Percentiles rank a stretch among this genome's conserved stretches.
Conservation (phyloP, 805 yeast genomes). For the Blastobotrys attinorum region DNA sequence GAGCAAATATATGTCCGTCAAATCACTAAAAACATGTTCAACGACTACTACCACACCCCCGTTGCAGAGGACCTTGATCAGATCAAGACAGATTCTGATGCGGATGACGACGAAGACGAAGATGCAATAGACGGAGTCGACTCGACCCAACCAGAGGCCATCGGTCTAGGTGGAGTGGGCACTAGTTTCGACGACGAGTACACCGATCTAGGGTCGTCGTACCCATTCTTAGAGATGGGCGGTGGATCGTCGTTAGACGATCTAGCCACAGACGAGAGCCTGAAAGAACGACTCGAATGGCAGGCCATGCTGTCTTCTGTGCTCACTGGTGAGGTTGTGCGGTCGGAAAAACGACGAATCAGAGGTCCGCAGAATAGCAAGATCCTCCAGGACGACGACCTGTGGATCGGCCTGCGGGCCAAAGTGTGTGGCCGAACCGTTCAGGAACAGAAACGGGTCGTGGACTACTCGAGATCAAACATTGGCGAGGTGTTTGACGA, state of each 20-base stretch:
- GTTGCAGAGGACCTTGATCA: too few species aligned
- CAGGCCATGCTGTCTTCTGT: constrained; percentile 88
- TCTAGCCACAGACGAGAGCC: constrained; percentile 24
- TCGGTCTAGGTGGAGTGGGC: constrained; percentile 27
- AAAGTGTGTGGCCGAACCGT: constrained; percentile 72
- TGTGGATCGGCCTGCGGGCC: constrained; percentile 86
- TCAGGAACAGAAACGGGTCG: constrained; percentile 65
- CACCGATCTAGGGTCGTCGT: constrained; percentile 16
- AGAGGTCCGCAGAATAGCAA: constrained; percentile 40
- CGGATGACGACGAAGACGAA: constrained; percentile 26
- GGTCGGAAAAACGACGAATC: constrained; percentile 60
- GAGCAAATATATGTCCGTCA: constrained; percentile 59
- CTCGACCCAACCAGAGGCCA: constrained; percentile 18
- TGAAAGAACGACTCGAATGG: constrained; percentile 83
- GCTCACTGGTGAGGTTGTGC: constrained; percentile 89
- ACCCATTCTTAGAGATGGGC: constrained; percentile 18
- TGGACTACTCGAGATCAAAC: constrained; percentile 59
- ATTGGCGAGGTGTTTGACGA: constrained; percentile 70
- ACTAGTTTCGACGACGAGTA: constrained; percentile 28
- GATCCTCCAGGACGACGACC: constrained; percentile 47
- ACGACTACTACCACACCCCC: constrained; percentile 61
- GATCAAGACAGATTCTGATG: constrained; percentile 20
- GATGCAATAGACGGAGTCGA: constrained; percentile 25
- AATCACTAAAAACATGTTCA: constrained; percentile 51
- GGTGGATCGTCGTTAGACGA: constrained; percentile 20